Percentiles rank a stretch among this genome's conserved stretches.
Conservation (phyloP, 805 yeast genomes). For the Kluyveromyces lactis region DNA sequence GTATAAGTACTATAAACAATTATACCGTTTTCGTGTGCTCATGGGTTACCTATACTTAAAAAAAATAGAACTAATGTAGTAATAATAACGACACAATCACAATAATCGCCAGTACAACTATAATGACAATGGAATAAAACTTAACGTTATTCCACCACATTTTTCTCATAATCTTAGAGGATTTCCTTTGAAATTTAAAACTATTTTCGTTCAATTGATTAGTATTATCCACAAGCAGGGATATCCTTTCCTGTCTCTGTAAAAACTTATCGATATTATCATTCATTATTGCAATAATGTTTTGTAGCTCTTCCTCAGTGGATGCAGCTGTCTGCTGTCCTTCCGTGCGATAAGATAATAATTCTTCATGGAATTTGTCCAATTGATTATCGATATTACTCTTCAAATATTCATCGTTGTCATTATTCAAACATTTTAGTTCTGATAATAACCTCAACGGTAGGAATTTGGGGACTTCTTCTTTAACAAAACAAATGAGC, state of each 20-base stretch:
- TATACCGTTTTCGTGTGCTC: too few species aligned
- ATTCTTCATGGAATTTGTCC: conserved; percentile 25
- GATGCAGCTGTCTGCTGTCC: conserved; percentile 15
- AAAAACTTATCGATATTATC: conserved; percentile 39
- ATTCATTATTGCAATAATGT: conserved; percentile 29
- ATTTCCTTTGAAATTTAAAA: conserved; percentile 59
- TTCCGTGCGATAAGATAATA: conserved; percentile 14
- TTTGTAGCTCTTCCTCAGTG: conserved; percentile 25
- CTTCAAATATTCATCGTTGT: conserved; percentile 18
- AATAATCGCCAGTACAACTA: conserved; percentile 4
- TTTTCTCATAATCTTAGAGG: conserved; percentile 51
- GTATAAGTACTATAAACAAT: too few species aligned
- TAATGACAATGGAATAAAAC: conserved; percentile 15
- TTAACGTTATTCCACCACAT: conserved; percentile 63
- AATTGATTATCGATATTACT: conserved; percentile 20
- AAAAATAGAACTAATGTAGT: neutral
- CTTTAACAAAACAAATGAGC: conserved; percentile 21
- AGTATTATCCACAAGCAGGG: conserved; percentile 69
- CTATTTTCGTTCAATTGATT: conserved; percentile 61
- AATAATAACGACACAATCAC: neutral
- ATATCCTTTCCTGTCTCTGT: conserved; percentile 71
- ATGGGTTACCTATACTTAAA: neutral
- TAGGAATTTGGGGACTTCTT: conserved; percentile 23
- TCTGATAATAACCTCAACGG: conserved; percentile 28
- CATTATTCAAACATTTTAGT: conserved; percentile 17